These are phyloP conservation scores for Nectriaceae sp. DNA, from an alignment of 2,329 filamentous ascomycete genomes.

Conservation along the genomic window DNA sequence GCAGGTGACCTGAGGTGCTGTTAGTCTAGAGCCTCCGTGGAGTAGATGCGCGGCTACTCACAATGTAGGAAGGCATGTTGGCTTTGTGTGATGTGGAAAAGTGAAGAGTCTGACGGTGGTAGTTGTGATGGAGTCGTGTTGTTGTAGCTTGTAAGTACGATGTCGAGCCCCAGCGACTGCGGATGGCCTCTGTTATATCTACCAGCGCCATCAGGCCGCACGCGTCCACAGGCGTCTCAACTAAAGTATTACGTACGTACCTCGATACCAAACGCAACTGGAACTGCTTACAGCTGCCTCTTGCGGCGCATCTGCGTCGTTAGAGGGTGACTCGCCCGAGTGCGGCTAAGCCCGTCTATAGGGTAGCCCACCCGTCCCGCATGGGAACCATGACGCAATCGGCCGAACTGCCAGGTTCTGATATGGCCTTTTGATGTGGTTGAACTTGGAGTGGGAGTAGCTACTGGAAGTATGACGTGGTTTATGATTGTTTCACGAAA, in stretches of 20 bases:
- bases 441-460: neutral
- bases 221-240: no score
- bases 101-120: slow-evolving; percentile 9
- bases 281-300: neutral
- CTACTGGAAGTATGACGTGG: neutral
- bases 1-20: slow-evolving; percentile 68
- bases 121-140: slow-evolving; percentile 10
- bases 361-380: slow-evolving; percentile 15
- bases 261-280: neutral
- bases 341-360: slow-evolving; percentile 11
- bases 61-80: slow-evolving; percentile 60
- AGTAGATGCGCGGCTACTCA: slow-evolving; percentile 31
- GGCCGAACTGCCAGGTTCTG: neutral
- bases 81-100: slow-evolving; percentile 9
- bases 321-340: neutral
- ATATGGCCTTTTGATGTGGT: neutral
- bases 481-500: neutral
- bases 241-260: neutral
- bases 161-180: slow-evolving; percentile 7
- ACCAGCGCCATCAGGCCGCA: slow-evolving; percentile 9
- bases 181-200: slow-evolving; percentile 26
- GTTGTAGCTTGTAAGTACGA: slow-evolving; percentile 17
- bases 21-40: slow-evolving; percentile 1
- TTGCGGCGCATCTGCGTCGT: neutral
- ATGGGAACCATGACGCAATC: slow-evolving; percentile 21